Conservation (phyloP, 257 asterid genomes). For the Nicotiana tabacum region DNA sequence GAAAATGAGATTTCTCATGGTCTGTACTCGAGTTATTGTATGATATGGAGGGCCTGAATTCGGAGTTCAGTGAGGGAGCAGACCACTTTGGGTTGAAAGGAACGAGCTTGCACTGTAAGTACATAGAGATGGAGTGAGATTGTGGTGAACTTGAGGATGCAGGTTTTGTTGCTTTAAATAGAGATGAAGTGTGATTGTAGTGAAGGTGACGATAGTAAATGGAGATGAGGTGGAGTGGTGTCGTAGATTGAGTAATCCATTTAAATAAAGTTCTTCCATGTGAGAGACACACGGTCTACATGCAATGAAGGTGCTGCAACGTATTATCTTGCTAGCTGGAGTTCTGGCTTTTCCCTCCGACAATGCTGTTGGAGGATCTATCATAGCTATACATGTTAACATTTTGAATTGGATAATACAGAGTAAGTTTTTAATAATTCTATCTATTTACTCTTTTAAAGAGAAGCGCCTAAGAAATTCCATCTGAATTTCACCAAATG, state of each 20-base stretch:
- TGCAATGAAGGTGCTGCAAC: conserved; percentile 69
- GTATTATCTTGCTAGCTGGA: conserved; percentile 56
- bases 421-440: neutral
- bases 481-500: neutral
- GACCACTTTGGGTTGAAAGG: conserved; percentile 22
- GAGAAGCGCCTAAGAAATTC: neutral
- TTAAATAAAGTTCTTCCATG: conserved; percentile 21
- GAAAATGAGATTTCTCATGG: conserved; percentile 54
- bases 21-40: conserved; percentile 3
- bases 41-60: conserved; percentile 12
- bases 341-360: conserved; percentile 50
- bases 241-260: conserved; percentile 26
- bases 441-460: neutral
- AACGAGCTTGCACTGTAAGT: conserved; percentile 27
- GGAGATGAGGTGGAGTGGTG: conserved; percentile 37
- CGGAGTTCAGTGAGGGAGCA: conserved; percentile 17
- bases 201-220: conserved; percentile 22
- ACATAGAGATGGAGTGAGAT: conserved; percentile 13
- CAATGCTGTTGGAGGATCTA: conserved; percentile 35
- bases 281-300: conserved; percentile 76
- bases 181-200: conserved; percentile 19
- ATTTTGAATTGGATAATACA: neutral
- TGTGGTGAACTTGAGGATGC: conserved; percentile 18
- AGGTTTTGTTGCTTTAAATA: conserved; percentile 38
- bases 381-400: neutral